Evolutionary conservation across 2,329 filamentous ascomycete genomes (phyloP).

Genomic region (Epichloe sp.): DNA sequence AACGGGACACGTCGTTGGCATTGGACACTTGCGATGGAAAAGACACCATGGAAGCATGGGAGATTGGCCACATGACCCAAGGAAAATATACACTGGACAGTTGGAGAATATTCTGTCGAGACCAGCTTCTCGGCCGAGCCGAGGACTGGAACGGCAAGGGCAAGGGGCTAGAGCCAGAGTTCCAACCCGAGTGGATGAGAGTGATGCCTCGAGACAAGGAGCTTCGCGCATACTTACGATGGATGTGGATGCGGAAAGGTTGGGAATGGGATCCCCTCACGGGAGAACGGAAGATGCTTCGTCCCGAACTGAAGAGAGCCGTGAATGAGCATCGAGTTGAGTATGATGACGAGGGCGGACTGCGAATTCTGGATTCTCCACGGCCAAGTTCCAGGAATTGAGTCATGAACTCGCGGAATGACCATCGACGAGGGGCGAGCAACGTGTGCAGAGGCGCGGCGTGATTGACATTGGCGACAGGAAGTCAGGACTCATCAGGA

Average conservation of each 20-base stretch:
- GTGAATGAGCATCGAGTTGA: constrained; percentile 45
- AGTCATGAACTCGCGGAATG: neutral
- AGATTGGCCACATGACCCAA: constrained; percentile 74
- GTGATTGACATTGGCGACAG: too few relatives aligned
- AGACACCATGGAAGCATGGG: constrained; percentile 43
- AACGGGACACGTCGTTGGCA: neutral
- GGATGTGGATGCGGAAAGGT: constrained; percentile 86
- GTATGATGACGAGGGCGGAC: constrained; percentile 36
- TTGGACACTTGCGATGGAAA: constrained; percentile 1
- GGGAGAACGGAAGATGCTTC: constrained; percentile 45
- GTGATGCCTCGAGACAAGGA: constrained; percentile 79
- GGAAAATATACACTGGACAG: constrained; percentile 77
- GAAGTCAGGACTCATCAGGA: too few relatives aligned
- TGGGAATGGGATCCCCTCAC: constrained; percentile 68
- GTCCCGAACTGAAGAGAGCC: constrained; percentile 38
- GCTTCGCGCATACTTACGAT: constrained; percentile 69
- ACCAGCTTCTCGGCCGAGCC: constrained; percentile 55
- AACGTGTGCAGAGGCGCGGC: neutral
- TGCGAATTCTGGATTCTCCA: constrained; percentile 26
- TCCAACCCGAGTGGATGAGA: constrained; percentile 84
- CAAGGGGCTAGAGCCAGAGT: constrained; percentile 30
- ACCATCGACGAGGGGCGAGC: neutral
- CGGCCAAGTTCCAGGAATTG: neutral
- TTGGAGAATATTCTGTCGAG: constrained; percentile 88
- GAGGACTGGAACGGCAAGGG: constrained; percentile 49